Evolutionary conservation across 176 grass and related monocot genomes (phyloP).

Genomic region (Carex littledalei): DNA sequence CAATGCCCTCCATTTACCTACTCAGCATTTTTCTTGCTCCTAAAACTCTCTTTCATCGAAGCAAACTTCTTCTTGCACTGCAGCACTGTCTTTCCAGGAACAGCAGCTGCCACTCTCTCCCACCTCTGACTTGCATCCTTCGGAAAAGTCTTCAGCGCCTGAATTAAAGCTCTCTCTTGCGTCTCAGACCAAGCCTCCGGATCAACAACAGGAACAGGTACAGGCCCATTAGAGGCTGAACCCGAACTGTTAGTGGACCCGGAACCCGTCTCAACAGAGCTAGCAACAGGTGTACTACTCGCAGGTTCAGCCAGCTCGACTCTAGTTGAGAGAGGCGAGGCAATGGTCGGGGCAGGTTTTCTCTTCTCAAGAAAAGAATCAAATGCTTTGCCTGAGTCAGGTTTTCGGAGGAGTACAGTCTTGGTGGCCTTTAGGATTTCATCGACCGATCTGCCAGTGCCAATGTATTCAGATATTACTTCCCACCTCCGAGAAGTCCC

Average conservation of each 20-base stretch:
- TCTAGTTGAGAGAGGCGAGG: constrained; percentile 72
- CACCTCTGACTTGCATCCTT: constrained; percentile 93
- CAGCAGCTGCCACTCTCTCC: constrained; percentile 90
- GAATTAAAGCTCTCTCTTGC: constrained; percentile 79
- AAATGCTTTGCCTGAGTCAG: constrained; percentile 91
- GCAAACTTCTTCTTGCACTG: constrained; percentile 97
- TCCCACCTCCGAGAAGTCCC: constrained; percentile 91
- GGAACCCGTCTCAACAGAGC: constrained; percentile 19
- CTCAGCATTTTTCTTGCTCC: constrained; percentile 69
- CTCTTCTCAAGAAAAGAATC: constrained; percentile 98
- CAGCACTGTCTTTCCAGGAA: constrained; percentile 84
- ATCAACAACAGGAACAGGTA: constrained; percentile 41
- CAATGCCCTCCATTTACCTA: constrained; percentile 20
- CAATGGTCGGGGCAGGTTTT: constrained; percentile 61
- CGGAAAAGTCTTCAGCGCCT: constrained; percentile 88
- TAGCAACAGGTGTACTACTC: constrained; percentile 23
- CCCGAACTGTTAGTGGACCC: constrained; percentile 30
- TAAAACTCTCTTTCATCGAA: constrained; percentile 73
- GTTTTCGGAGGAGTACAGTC: constrained; percentile 88
- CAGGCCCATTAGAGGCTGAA: constrained; percentile 24
- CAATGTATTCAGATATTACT: constrained; percentile 88
- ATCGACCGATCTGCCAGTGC: constrained; percentile 73
- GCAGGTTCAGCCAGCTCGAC: constrained; percentile 27
- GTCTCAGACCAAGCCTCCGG: constrained; percentile 78
- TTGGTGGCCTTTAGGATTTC: constrained; percentile 97